Conservation (phyloP, 108 stramenopile species). For the Nitzschia palea region DNA sequence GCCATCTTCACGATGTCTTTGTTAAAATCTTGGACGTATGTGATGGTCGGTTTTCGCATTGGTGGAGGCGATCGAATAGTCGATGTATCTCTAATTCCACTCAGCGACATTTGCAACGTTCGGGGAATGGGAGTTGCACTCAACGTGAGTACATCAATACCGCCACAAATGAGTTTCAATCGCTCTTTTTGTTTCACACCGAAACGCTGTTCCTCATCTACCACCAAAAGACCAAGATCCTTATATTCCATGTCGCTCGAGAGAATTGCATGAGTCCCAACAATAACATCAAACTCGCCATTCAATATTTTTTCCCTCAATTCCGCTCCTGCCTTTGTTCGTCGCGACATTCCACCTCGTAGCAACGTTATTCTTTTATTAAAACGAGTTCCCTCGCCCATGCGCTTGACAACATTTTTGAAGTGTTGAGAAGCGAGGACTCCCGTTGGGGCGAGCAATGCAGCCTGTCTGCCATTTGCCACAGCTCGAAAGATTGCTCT, state of each 20-base stretch:
- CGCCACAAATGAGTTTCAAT: conserved; percentile 83
- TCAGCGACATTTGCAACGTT: conserved; percentile 91
- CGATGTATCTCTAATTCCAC: conserved; percentile 90
- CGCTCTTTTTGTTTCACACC: conserved; percentile 96
- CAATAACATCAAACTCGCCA: conserved; percentile 76
- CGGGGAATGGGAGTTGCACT: conserved; percentile 96
- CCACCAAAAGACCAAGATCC: conserved; percentile 86
- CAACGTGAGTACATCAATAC: conserved; percentile 92
- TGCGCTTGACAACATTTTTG: conserved; percentile 67
- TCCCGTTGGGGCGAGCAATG: conserved; percentile 91
- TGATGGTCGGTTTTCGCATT: conserved; percentile 80
- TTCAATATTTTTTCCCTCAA: conserved; percentile 63
- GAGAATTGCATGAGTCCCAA: conserved; percentile 93
- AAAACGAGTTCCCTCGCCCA: conserved; percentile 63
- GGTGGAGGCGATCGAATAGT: conserved; percentile 88
- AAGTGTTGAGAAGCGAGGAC: conserved; percentile 94
- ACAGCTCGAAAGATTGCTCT: conserved; percentile 86
- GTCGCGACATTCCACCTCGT: conserved; percentile 73
- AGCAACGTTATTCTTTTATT: conserved; percentile 63
- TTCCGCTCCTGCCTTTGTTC: conserved; percentile 67
- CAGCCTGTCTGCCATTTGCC: conserved; percentile 87
- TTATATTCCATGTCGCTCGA: conserved; percentile 74
- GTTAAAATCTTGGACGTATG: conserved; percentile 72
- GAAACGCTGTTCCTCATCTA: conserved; percentile 98
- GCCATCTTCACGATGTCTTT: conserved; percentile 62